A percentile compares a stretch with the other conserved stretches of the same genome.
Conservation (phyloP, 202 grass and related monocot species). For the Saccharum hybrid region DNA sequence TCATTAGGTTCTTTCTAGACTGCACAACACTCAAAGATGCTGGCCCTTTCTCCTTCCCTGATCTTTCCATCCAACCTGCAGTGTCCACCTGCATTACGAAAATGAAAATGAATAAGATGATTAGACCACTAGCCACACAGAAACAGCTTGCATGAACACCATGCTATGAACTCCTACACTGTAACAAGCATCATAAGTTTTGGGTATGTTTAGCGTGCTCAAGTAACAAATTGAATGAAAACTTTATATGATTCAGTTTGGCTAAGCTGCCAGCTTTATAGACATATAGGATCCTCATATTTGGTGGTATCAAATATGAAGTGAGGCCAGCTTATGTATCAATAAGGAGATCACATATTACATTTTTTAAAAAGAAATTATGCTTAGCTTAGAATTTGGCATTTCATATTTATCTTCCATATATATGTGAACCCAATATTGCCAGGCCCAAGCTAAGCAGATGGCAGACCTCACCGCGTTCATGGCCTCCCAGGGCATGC, state of each 20-base stretch:
- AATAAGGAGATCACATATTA: too few species aligned
- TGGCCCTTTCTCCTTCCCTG: constrained; percentile 96
- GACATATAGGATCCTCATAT: neutral
- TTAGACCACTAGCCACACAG: constrained; percentile 10
- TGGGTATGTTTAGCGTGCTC: neutral
- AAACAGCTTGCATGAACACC: constrained; percentile 23
- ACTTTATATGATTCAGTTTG: neutral
- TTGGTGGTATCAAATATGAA: neutral
- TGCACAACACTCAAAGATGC: constrained; percentile 84
- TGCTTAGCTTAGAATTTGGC: too few species aligned
- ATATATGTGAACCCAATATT: too few species aligned
- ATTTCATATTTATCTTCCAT: too few species aligned
- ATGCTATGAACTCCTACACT: constrained; percentile 20
- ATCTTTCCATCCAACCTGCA: constrained; percentile 89
- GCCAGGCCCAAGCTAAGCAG: too few species aligned
- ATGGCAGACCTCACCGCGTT: too few species aligned
- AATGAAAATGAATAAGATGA: constrained; percentile 20
- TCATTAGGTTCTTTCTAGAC: constrained; percentile 96
- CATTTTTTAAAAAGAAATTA: too few species aligned
- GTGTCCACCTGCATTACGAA: constrained; percentile 78
- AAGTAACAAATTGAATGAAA: constrained; percentile 2
- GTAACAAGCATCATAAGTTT: neutral
- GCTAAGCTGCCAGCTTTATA: neutral
- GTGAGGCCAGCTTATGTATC: too few species aligned
- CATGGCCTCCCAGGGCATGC: too few species aligned